Percentiles rank a stretch among this genome's conserved stretches.
These are phyloP conservation scores for Rhynchosporium agropyri DNA, from an alignment of 2,329 filamentous ascomycete genomes.

Conservation along the genomic window DNA sequence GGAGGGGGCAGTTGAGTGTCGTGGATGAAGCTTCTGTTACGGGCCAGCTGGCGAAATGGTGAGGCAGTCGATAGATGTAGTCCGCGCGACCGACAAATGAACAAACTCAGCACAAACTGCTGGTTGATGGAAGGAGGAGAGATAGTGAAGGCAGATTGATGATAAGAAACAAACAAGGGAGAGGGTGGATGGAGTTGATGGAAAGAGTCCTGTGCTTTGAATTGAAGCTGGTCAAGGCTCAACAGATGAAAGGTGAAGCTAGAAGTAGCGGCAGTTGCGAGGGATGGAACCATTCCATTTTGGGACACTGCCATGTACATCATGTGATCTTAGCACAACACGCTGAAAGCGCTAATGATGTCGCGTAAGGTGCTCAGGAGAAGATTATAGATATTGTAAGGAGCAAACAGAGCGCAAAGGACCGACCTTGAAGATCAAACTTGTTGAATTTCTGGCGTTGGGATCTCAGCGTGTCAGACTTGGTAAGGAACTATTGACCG, in stretches of 20 bases:
- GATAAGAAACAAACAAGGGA: not conserved
- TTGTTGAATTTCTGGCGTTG: not conserved
- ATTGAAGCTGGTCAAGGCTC: not conserved
- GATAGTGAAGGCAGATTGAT: not conserved
- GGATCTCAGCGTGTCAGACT: too few relatives aligned
- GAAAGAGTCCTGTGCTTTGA: not conserved
- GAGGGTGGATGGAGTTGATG: not conserved
- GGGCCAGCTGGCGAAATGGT: constrained; percentile 6
- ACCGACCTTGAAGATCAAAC: not conserved
- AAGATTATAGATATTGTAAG: not conserved
- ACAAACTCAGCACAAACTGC: constrained; percentile 15
- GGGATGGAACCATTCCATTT: too few relatives aligned
- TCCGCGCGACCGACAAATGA: too few relatives aligned
- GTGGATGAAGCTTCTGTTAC: constrained; percentile 16
- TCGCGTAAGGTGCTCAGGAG: not conserved
- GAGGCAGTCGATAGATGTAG: not conserved
- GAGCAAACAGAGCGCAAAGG: constrained; percentile 3
- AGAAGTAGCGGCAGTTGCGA: not conserved
- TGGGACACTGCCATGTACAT: not conserved
- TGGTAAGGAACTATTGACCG: too few relatives aligned
- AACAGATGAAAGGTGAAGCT: not conserved
- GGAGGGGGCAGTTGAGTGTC: constrained; percentile 23
- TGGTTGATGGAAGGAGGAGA: not conserved
- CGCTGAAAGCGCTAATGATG: not conserved
- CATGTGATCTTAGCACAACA: not conserved